A percentile compares a stretch with the other conserved stretches of the same genome.
Evolutionary conservation across 768 basidiomycete species (phyloP).

Genomic region (Agrocybe praecox): DNA sequence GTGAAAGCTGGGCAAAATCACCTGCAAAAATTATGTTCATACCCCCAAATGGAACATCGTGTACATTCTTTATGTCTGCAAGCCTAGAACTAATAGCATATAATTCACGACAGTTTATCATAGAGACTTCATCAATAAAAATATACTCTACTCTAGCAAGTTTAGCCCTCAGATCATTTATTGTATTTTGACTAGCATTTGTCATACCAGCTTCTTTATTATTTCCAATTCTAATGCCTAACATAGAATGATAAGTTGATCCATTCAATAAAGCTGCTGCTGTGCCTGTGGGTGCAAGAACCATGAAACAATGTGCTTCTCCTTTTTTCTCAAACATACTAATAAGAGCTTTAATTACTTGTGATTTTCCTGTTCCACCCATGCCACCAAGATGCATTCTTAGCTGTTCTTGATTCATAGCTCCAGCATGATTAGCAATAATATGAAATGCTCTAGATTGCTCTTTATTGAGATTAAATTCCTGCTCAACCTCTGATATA

Average conservation of each 20-base stretch:
- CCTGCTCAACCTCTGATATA: constrained; percentile 1
- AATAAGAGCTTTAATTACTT: constrained; percentile 29
- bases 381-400: constrained; percentile 38
- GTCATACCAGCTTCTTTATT: too few species aligned
- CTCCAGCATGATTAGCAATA: constrained; percentile 27
- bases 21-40: constrained; percentile 44
- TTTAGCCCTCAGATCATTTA: constrained; percentile 1
- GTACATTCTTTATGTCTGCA: constrained; percentile 12
- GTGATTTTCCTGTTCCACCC: constrained; percentile 36
- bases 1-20: constrained; percentile 48
- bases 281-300: constrained; percentile 25
- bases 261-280: constrained; percentile 25
- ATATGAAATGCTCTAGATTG: constrained; percentile 27
- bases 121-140: constrained; percentile 45
- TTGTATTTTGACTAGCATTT: too few species aligned
- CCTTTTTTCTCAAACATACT: constrained; percentile 17
- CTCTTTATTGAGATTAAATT: neutral
- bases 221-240: constrained; percentile 7
- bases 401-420: constrained; percentile 17
- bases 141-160: constrained; percentile 36
- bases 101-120: constrained; percentile 33
- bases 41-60: constrained; percentile 31
- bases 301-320: constrained; percentile 16
- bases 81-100: constrained; percentile 27
- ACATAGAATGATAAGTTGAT: constrained; percentile 23